These are phyloP conservation scores for Pisolithus marmoratus DNA, from an alignment of 768 basidiomycete species.

Conservation along the genomic window DNA sequence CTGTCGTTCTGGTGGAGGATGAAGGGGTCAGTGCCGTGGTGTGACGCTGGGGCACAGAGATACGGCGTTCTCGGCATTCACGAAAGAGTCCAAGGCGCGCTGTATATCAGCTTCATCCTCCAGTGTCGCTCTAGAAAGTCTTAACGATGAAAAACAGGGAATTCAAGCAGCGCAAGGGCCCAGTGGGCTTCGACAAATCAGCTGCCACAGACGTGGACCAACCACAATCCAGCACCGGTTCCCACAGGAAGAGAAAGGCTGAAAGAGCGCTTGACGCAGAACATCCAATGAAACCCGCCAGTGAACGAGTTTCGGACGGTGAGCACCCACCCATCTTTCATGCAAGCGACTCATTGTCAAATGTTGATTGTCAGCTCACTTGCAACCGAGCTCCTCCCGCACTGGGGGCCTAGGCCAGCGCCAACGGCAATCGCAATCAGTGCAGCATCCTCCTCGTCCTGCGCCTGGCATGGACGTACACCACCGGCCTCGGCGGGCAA, in stretches of 20 bases:
- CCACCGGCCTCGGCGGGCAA: constrained; percentile 20
- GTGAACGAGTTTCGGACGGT: constrained; percentile 24
- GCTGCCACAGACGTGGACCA: constrained; percentile 13
- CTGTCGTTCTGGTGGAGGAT: too few species aligned
- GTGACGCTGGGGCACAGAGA: too few species aligned
- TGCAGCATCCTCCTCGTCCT: constrained; percentile 13
- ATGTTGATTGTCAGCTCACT: too few species aligned
- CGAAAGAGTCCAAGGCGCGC: constrained; percentile 13
- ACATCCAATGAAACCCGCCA: constrained; percentile 9
- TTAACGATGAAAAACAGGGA: constrained; percentile 25
- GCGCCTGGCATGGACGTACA: constrained; percentile 21
- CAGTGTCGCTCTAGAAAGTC: constrained; percentile 3
- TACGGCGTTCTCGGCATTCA: neutral
- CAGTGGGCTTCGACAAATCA: constrained; percentile 8
- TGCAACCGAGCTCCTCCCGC: too few species aligned
- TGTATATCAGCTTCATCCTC: constrained; percentile 21
- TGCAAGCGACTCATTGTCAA: too few species aligned
- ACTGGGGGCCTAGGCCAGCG: constrained; percentile 10
- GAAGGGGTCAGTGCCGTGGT: too few species aligned
- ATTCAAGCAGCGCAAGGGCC: constrained; percentile 18
- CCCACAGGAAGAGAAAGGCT: constrained; percentile 24
- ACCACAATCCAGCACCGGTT: constrained; percentile 4
- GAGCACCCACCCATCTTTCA: constrained; percentile 3
- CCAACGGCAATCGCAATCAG: constrained; percentile 15
- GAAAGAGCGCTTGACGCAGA: constrained; percentile 10